Conservation (phyloP, 768 basidiomycete species). For the Trametes gibbosa region DNA sequence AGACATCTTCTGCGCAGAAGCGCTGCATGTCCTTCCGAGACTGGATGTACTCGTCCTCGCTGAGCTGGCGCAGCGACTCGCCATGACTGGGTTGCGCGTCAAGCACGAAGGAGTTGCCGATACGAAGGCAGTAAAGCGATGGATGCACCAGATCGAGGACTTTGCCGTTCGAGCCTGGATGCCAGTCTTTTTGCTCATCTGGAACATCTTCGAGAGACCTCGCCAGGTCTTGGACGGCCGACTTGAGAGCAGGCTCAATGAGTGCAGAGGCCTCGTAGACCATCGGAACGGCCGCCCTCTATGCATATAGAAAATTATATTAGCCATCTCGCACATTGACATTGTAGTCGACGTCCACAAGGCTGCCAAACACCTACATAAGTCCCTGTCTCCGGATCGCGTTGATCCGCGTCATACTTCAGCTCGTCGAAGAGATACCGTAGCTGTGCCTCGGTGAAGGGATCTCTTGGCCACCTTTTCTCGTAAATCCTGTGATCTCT, state of each 20-base stretch:
- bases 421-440: slow-evolving; percentile 16
- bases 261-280: slow-evolving; percentile 1
- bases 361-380: not conserved
- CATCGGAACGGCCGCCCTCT: not conserved
- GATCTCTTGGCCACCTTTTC: slow-evolving; percentile 15
- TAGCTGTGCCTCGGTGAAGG: slow-evolving; percentile 11
- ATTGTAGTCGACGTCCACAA: too few relatives aligned
- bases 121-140: slow-evolving; percentile 37
- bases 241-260: not conserved
- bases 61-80: not conserved
- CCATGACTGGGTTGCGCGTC: not conserved
- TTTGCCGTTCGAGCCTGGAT: slow-evolving; percentile 41
- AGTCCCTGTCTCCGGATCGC: slow-evolving; percentile 13
- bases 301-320: too few relatives aligned
- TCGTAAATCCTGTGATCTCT: not conserved
- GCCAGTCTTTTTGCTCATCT: slow-evolving; percentile 42
- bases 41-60: not conserved
- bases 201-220: slow-evolving; percentile 37
- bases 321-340: not conserved
- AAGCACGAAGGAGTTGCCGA: slow-evolving; percentile 1
- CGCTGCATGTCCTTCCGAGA: not conserved
- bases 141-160: slow-evolving; percentile 48
- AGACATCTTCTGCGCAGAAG: not conserved
- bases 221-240: not conserved
- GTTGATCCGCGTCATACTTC: not conserved